Evolutionary conservation across 1,139 yeast genomes (phyloP).

Genomic region (Meyerozyma carpophila): DNA sequence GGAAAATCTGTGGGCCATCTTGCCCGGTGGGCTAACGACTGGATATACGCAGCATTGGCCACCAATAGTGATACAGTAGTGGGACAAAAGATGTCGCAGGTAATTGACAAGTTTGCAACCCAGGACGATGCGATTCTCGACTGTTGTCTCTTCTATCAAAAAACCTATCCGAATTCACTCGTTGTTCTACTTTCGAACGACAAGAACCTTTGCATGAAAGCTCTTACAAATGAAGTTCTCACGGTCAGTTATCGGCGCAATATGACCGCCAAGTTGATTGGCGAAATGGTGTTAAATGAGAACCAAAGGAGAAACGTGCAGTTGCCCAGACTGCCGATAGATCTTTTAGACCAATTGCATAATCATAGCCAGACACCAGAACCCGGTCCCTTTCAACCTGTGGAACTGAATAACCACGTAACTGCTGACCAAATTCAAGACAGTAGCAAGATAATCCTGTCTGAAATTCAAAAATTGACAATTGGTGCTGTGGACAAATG

Average conservation of each 20-base stretch:
- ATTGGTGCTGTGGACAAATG: constrained; percentile 47
- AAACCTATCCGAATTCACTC: constrained; percentile 33
- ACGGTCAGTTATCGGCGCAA: constrained; percentile 61
- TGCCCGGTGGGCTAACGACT: constrained; percentile 73
- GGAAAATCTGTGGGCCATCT: constrained; percentile 43
- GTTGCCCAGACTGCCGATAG: background rate
- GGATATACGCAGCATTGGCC: constrained; percentile 68
- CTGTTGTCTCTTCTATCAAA: constrained; percentile 66
- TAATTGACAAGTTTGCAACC: constrained; percentile 29
- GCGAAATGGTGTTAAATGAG: constrained; percentile 44
- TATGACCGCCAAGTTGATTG: constrained; percentile 60
- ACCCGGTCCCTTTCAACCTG: background rate
- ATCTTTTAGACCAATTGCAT: background rate
- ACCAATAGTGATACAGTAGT: constrained; percentile 42
- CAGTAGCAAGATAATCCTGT: background rate
- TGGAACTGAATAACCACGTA: background rate
- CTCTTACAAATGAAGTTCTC: constrained; percentile 58
- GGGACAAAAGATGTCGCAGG: constrained; percentile 63
- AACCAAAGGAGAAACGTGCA: constrained; percentile 19
- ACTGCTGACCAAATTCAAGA: background rate
- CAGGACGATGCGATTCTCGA: constrained; percentile 86
- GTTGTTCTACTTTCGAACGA: constrained; percentile 75
- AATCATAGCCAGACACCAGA: background rate
- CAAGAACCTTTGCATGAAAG: constrained; percentile 74
- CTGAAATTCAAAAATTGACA: constrained; percentile 39